Evolutionary conservation across 2,329 filamentous ascomycete species (phyloP).

Genomic region (Ophiostoma ulmi): DNA sequence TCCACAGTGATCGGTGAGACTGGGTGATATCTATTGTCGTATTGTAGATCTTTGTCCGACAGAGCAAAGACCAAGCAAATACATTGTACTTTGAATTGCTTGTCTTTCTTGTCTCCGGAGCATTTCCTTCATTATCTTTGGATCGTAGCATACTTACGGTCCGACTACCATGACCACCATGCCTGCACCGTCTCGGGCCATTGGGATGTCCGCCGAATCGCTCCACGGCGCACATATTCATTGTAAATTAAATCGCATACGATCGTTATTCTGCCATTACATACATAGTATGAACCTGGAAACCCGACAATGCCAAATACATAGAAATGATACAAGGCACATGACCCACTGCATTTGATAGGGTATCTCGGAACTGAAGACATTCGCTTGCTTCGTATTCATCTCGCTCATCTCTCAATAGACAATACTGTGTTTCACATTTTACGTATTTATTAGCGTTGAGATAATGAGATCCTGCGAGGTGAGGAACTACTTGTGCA

Average conservation of each 20-base stretch:
- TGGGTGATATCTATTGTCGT: neutral
- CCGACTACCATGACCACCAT: neutral
- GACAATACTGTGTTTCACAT: neutral
- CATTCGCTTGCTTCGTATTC: neutral
- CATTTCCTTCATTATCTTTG: no score
- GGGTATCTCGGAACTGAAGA: neutral
- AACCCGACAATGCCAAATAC: neutral
- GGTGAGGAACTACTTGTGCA: neutral
- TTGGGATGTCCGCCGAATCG: neutral
- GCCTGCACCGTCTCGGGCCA: neutral
- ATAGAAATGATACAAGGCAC: neutral
- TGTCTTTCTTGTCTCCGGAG: no score
- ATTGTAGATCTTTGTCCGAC: neutral
- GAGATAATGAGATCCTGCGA: neutral
- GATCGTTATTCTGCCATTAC: no score
- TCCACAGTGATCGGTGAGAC: constrained; percentile 7
- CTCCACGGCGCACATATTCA: neutral
- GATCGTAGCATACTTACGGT: neutral
- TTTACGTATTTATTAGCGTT: neutral
- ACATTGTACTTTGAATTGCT: no score
- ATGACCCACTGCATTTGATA: neutral
- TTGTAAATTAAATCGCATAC: neutral
- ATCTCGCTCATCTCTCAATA: neutral
- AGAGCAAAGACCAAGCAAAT: neutral
- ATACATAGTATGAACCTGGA: neutral